Conservation (phyloP, 2,329 filamentous ascomycete species). For the Ascochyta fabae region DNA sequence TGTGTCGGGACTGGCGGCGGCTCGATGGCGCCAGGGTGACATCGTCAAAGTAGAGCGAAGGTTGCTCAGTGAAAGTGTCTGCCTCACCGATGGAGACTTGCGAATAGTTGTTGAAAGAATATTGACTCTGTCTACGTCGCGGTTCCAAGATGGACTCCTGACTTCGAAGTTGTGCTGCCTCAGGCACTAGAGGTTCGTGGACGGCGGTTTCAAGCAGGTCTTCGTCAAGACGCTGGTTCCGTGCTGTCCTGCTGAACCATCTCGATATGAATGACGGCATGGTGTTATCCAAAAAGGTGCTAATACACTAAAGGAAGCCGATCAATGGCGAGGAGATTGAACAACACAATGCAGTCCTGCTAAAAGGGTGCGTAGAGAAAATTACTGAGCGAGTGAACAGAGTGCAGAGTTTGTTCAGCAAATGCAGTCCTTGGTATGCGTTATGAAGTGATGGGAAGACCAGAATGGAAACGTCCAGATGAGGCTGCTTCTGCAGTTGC, state of each 20-base stretch:
- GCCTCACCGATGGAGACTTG: background rate
- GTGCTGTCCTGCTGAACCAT: background rate
- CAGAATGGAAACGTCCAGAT: background rate
- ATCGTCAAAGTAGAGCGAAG: background rate
- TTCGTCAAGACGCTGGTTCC: background rate
- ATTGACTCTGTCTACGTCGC: background rate
- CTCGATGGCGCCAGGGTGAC: background rate
- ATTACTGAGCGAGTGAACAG: background rate
- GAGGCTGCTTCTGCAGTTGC: background rate
- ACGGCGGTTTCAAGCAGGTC: constrained; percentile 1
- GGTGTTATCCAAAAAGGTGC: background rate
- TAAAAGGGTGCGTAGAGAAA: background rate
- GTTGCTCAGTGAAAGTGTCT: background rate
- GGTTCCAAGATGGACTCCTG: constrained; percentile 1
- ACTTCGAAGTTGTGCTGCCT: constrained; percentile 6
- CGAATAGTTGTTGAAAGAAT: background rate
- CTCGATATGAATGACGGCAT: background rate
- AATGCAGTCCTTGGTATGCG: background rate
- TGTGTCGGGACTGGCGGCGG: background rate
- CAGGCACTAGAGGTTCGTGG: background rate
- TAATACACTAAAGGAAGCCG: background rate
- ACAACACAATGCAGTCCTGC: background rate
- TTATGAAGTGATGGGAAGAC: background rate
- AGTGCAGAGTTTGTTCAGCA: background rate
- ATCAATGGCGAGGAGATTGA: background rate